A percentile compares a stretch with the other conserved stretches of the same genome.
These are phyloP conservation scores for Aureobasidium sp. DNA, from an alignment of 2,329 filamentous ascomycete species.

Conservation along the genomic window DNA sequence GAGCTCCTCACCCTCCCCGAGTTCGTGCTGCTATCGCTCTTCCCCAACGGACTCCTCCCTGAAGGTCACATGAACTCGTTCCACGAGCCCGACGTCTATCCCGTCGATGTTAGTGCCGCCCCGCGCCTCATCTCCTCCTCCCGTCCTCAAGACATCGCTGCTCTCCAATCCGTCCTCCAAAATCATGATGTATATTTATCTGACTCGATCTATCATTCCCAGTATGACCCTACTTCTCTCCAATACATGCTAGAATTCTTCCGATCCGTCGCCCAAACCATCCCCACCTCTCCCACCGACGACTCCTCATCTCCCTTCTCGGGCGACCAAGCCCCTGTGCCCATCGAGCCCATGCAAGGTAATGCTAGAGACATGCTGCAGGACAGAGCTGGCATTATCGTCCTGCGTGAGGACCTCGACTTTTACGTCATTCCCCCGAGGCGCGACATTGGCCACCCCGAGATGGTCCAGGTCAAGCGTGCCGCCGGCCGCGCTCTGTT, in stretches of 20 bases:
- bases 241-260: conserved; percentile 99
- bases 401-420: conserved; percentile 89
- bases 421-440: conserved; percentile 93
- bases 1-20: conserved; percentile 92
- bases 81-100: conserved; percentile 86
- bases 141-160: conserved; percentile 26
- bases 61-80: conserved; percentile 94
- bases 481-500: conserved; percentile 81
- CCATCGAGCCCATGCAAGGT: conserved; percentile 57
- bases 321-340: conserved; percentile 39
- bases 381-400: conserved; percentile 90
- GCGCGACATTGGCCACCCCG: conserved; percentile 70
- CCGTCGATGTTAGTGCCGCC: conserved; percentile 75
- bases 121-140: conserved; percentile 25
- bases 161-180: conserved; percentile 33
- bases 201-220: conserved; percentile 45
- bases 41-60: conserved; percentile 95
- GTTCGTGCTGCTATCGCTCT: conserved; percentile 94
- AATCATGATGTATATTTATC: conserved; percentile 45
- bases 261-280: conserved; percentile 90
- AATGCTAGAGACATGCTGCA: conserved; percentile 70
- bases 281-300: conserved; percentile 58
- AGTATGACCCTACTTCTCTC: conserved; percentile 94
- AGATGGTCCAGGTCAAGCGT: conserved; percentile 95
- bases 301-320: conserved; percentile 41